Evolutionary conservation across 257 asterid genomes (phyloP).

Genomic region (Penstemon eatonii): DNA sequence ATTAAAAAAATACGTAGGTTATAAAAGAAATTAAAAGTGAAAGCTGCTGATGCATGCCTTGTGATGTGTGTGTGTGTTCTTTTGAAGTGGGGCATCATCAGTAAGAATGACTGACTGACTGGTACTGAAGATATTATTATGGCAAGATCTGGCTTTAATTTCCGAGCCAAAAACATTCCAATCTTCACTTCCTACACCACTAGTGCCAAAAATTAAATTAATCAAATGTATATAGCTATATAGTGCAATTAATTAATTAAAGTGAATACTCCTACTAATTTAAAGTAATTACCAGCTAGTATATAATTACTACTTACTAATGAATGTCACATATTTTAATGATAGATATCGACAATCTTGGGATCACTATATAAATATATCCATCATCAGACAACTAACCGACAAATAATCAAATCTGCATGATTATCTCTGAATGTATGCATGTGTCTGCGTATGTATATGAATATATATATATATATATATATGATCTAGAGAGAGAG

Average conservation of each 20-base stretch:
- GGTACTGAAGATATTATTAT: slow-evolving; percentile 2
- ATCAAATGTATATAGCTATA: not conserved
- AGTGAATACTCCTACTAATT: not conserved
- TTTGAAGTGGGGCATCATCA: slow-evolving; percentile 21
- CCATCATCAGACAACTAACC: slow-evolving; percentile 25
- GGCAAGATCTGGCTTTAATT: slow-evolving; percentile 40
- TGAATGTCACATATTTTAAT: not conserved
- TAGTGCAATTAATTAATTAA: not conserved
- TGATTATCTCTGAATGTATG: slow-evolving; percentile 27
- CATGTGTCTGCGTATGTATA: not conserved
- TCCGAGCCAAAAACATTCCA: slow-evolving; percentile 36
- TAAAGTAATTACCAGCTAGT: not conserved
- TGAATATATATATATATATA: not conserved
- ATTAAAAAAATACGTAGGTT: not conserved
- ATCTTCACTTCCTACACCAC: not conserved
- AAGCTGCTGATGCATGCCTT: slow-evolving; percentile 38
- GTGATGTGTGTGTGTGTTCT: slow-evolving; percentile 9
- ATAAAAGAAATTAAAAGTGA: slow-evolving; percentile 27
- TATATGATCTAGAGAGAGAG: not conserved
- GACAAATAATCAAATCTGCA: slow-evolving; percentile 42
- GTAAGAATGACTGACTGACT: not conserved
- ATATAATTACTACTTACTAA: not conserved
- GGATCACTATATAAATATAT: slow-evolving; percentile 19
- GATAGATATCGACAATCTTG: slow-evolving; percentile 25
- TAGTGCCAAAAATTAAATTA: not conserved